Evolutionary conservation across 2,329 filamentous ascomycete species (phyloP).

Genomic region (Dothidotthia symphoricarpi): DNA sequence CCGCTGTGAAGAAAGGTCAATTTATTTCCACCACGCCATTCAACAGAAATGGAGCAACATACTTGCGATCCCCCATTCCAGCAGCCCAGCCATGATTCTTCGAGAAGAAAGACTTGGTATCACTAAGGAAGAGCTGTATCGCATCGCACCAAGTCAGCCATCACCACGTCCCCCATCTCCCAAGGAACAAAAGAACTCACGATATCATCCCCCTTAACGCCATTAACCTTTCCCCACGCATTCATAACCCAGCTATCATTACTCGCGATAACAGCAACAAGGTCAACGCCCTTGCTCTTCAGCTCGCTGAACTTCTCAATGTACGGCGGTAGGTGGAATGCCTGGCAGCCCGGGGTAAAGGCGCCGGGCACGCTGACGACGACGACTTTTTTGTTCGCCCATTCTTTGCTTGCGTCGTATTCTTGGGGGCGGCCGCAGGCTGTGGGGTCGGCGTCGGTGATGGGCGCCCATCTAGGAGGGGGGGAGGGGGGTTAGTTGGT

Average conservation of each 20-base stretch:
- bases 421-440: conserved; percentile 74
- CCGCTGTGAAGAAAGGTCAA: conserved; percentile 42
- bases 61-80: conserved; percentile 65
- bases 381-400: conserved; percentile 68
- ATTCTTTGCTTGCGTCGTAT: conserved; percentile 78
- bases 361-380: conserved; percentile 65
- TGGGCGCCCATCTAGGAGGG: conserved; percentile 67
- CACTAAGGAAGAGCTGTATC: conserved; percentile 69
- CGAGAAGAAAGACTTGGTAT: conserved; percentile 70
- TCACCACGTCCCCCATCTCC: background rate
- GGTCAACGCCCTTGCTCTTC: conserved; percentile 77
- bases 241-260: conserved; percentile 88
- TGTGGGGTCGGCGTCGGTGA: conserved; percentile 68
- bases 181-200: too few relatives aligned
- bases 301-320: conserved; percentile 68
- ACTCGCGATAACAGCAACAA: conserved; percentile 75
- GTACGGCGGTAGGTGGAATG: conserved; percentile 77
- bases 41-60: conserved; percentile 5
- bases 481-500: background rate
- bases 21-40: too few relatives aligned
- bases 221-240: conserved; percentile 87
- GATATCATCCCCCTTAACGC: conserved; percentile 68
- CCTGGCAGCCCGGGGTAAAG: conserved; percentile 72
- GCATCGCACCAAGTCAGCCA: conserved; percentile 1
- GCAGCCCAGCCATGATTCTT: conserved; percentile 74